Conservation (phyloP, 2,329 filamentous ascomycete species). For the Ascochyta pisi region DNA sequence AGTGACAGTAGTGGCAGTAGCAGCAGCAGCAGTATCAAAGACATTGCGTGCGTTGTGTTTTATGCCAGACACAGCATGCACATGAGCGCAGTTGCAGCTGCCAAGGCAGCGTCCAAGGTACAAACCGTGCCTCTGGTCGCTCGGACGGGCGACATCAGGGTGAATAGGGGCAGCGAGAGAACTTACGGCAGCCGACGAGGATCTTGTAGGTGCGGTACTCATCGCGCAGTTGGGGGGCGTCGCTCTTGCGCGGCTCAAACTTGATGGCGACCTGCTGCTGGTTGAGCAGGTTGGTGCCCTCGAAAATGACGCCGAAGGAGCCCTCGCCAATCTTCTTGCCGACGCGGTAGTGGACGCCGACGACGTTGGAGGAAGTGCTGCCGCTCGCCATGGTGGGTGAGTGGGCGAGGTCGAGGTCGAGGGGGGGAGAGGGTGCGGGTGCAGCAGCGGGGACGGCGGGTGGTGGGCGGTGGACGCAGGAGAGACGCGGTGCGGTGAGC, state of each 20-base stretch:
- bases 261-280: conserved; percentile 99
- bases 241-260: conserved; percentile 98
- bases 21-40: not conserved
- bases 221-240: conserved; percentile 95
- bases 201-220: conserved; percentile 99
- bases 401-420: conserved; percentile 10
- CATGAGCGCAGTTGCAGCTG: conserved; percentile 1
- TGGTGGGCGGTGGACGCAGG: conserved; percentile 16
- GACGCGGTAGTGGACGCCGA: conserved; percentile 97
- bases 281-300: conserved; percentile 97
- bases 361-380: conserved; percentile 92
- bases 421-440: conserved; percentile 7
- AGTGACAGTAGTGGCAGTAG: too few species aligned
- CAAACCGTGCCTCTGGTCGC: conserved; percentile 18
- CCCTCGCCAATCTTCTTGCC: conserved; percentile 99
- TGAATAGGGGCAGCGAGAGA: conserved; percentile 23
- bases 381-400: conserved; percentile 75
- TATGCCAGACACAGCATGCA: not conserved
- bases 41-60: not conserved
- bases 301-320: conserved; percentile 98
- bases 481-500: conserved; percentile 21
- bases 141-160: conserved; percentile 13
- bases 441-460: conserved; percentile 17
- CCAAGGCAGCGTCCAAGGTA: conserved; percentile 15
- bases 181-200: conserved; percentile 97